A percentile compares a stretch with the other conserved stretches of the same genome.
phyloP scores from a whole-genome alignment of 1,139 yeast species.

The Kluyveromyces sp. region DNA sequence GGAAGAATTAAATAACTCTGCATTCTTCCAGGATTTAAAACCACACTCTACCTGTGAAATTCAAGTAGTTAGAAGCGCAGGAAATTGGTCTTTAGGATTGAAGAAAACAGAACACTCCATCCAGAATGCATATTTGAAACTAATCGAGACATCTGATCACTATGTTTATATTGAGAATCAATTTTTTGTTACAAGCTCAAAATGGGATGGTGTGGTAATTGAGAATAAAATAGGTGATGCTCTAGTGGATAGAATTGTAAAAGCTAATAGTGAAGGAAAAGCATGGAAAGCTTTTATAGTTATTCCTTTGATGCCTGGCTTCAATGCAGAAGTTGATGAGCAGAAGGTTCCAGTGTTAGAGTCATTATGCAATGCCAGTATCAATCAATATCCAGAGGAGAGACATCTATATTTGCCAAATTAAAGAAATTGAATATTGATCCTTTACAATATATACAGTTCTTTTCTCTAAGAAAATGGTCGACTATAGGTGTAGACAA shows the following conservation, averaged over 20 bases:
- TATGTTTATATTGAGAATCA: slow-evolving; percentile 92
- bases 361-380: slow-evolving; percentile 96
- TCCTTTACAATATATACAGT: slow-evolving; percentile 87
- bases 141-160: slow-evolving; percentile 88
- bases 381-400: slow-evolving; percentile 87
- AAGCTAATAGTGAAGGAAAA: slow-evolving; percentile 72
- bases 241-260: slow-evolving; percentile 82
- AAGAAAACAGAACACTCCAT: slow-evolving; percentile 81
- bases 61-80: slow-evolving; percentile 81
- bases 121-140: slow-evolving; percentile 83
- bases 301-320: slow-evolving; percentile 97
- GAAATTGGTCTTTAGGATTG: slow-evolving; percentile 89
- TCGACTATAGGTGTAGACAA: slow-evolving; percentile 78
- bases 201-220: slow-evolving; percentile 76
- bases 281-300: slow-evolving; percentile 86
- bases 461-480: slow-evolving; percentile 91
- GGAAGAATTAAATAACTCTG: slow-evolving; percentile 56
- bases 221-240: slow-evolving; percentile 95
- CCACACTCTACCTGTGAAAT: slow-evolving; percentile 78
- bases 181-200: slow-evolving; percentile 83
- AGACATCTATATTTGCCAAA: slow-evolving; percentile 81
- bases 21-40: slow-evolving; percentile 35
- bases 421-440: slow-evolving; percentile 71
- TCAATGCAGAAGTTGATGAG: slow-evolving; percentile 90
- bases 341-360: slow-evolving; percentile 90